These are phyloP conservation scores for Sesbania bispinosa DNA, from an alignment of 306 rosid genomes.

Conservation along the genomic window DNA sequence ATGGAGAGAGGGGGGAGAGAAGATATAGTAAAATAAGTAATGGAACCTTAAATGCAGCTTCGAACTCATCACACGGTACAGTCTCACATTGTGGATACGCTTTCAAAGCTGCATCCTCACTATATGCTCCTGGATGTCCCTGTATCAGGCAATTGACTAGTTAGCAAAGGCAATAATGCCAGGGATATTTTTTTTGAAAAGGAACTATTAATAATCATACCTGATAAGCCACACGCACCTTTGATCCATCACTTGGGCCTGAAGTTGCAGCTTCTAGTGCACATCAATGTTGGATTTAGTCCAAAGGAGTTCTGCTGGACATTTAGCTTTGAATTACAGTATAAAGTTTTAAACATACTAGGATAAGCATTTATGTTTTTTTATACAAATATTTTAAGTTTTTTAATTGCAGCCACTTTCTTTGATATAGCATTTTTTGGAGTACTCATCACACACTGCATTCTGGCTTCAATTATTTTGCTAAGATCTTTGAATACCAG, in stretches of 20 bases:
- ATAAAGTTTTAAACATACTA: too few species aligned
- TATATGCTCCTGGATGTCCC: constrained; percentile 88
- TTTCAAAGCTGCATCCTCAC: constrained; percentile 85
- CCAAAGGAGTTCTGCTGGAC: too few species aligned
- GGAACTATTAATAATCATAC: constrained; percentile 36
- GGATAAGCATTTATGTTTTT: too few species aligned
- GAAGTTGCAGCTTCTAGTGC: too few species aligned
- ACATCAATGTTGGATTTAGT: too few species aligned
- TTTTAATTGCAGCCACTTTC: too few species aligned
- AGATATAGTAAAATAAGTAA: background rate
- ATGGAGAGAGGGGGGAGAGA: background rate
- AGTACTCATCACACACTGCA: too few species aligned
- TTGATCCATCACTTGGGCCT: constrained; percentile 55
- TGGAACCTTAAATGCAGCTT: constrained; percentile 81
- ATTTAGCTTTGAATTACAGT: too few species aligned
- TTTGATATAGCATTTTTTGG: too few species aligned
- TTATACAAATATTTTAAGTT: too few species aligned
- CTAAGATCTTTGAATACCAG: too few species aligned
- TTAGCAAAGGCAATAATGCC: constrained; percentile 25
- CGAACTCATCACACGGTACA: constrained; percentile 83
- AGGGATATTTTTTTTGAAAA: constrained; percentile 1
- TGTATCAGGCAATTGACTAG: constrained; percentile 27
- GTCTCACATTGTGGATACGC: constrained; percentile 84
- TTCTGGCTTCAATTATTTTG: too few species aligned
- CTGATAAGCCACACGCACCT: constrained; percentile 88